These are phyloP conservation scores for Mucor indicus DNA, from an alignment of 371 early-diverging fungal genomes.

Conservation along the genomic window DNA sequence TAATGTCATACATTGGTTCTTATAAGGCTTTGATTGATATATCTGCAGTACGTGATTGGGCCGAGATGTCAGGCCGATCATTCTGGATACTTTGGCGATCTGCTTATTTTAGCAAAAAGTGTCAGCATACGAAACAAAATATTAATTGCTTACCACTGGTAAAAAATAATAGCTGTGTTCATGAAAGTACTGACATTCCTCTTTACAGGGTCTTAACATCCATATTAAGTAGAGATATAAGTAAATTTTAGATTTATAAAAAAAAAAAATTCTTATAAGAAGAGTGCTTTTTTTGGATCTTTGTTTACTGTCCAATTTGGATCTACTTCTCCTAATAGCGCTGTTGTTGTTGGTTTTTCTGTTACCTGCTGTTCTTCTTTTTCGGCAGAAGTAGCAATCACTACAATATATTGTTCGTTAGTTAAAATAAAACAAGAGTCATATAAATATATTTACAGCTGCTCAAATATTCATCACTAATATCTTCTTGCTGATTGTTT, in stretches of 20 bases:
- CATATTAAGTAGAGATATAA: conserved; percentile 62
- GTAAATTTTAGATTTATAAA: conserved; percentile 15
- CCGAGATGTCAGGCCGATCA: conserved; percentile 47
- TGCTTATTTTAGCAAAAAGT: conserved; percentile 73
- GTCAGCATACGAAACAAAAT: conserved; percentile 73
- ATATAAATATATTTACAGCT: conserved; percentile 20
- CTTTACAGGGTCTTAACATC: conserved; percentile 61
- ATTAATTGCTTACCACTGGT: conserved; percentile 53
- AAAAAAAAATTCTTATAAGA: background rate
- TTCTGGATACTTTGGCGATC: conserved; percentile 79
- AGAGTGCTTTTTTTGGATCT: background rate
- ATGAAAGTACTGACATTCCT: background rate
- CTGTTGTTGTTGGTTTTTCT: background rate
- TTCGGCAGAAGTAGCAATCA: conserved; percentile 29
- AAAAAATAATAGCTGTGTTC: background rate
- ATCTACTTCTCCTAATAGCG: background rate
- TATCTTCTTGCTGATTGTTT: conserved; percentile 2
- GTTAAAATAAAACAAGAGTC: background rate
- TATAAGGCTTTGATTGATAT: conserved; percentile 55
- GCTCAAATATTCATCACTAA: conserved; percentile 39
- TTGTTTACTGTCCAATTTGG: too few relatives aligned
- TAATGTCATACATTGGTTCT: conserved; percentile 57
- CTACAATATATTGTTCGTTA: too few relatives aligned
- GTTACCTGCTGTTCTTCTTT: conserved; percentile 7
- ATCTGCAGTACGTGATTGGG: conserved; percentile 35